These are phyloP conservation scores for Dipodascopsis uninucleata DNA, from an alignment of 805 yeast genomes.

Conservation along the genomic window DNA sequence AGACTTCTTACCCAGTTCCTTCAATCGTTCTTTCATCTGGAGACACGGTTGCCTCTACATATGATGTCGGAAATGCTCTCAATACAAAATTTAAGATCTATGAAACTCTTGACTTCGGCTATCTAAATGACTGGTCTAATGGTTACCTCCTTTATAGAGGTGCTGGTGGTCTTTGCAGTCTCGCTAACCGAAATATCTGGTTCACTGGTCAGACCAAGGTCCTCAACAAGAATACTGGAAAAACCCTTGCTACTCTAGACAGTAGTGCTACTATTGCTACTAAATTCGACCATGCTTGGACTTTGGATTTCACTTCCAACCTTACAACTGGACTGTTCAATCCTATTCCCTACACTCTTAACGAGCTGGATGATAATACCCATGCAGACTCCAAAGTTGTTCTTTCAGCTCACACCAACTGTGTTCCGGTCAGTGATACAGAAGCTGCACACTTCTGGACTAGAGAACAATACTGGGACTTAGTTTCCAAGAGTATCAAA, in stretches of 20 bases:
- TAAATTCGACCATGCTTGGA: slow-evolving; percentile 7
- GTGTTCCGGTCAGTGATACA: slow-evolving; percentile 11
- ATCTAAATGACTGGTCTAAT: slow-evolving; percentile 6
- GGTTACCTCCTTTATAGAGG: slow-evolving; percentile 11
- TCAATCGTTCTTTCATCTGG: background rate
- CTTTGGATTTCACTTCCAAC: slow-evolving; percentile 2
- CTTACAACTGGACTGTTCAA: background rate
- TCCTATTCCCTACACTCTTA: slow-evolving; percentile 11
- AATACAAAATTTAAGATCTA: background rate
- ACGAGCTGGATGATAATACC: background rate
- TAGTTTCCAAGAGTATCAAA: background rate
- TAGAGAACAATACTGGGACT: background rate
- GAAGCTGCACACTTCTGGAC: slow-evolving; percentile 17
- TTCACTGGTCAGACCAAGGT: slow-evolving; percentile 12
- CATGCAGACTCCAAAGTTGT: slow-evolving; percentile 2
- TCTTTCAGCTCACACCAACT: slow-evolving; percentile 18
- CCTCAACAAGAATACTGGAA: background rate
- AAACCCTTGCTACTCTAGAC: background rate
- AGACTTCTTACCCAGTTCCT: slow-evolving; percentile 4
- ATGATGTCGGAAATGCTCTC: background rate
- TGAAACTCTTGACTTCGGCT: slow-evolving; percentile 4
- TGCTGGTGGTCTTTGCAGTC: slow-evolving; percentile 16
- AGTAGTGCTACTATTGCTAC: slow-evolving; percentile 10
- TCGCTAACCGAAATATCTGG: slow-evolving; percentile 16
- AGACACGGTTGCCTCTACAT: background rate